Base-by-base conservation (phyloP, 2,329 filamentous ascomycete genomes). In the Rhytidhysteron rufulum region DNA sequence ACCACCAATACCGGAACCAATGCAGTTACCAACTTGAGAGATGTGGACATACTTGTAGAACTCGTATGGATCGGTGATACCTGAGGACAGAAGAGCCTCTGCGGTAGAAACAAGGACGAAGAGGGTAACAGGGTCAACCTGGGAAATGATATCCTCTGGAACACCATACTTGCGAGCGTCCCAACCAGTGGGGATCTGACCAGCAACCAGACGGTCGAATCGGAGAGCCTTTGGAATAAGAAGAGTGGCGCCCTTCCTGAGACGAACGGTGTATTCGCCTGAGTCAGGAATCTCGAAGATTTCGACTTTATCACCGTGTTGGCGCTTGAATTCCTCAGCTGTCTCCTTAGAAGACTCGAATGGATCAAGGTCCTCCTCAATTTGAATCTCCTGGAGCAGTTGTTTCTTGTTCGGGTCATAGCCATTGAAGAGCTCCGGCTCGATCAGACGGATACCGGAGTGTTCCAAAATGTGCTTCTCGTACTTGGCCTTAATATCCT, bases 41-140 rank as follows among this genome's bases (percentile, higher is more conserved):
- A 98, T 82, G 68, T 98, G 93, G 48, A 98, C 90, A 60, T 98
- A 98, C 75, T 97, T 90, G 80, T 98, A 98, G 73, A 98, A 97
- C 72, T 98, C 93, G 63, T 97, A 98, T 16, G 93, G 94, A 63
- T 98, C 94, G 19, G 93, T 97, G 66, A 98, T 91, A 82, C 93
- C 93, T 48, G 88, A 85, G 21, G 88, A 85, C 37, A 98, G 78
- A 6, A 98, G 83, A 43, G 90, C 83, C 69, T 98, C 94, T 1
- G 86, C 88, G 34, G 90, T 95, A 39, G 88, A 94, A 34, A 97
- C 90, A 33, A 98, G 85, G 21, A 97, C 88, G 63, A 88, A 98
- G 35, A 98, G 78, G 1, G 93, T 95, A 52, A 97, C 91, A 5
- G 90, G 93, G 60, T 98, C 94, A 49, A 98, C 93, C 66, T 98